phyloP scores from a whole-genome alignment of 176 grass and related monocot species.

The Chloris gayana region DNA sequence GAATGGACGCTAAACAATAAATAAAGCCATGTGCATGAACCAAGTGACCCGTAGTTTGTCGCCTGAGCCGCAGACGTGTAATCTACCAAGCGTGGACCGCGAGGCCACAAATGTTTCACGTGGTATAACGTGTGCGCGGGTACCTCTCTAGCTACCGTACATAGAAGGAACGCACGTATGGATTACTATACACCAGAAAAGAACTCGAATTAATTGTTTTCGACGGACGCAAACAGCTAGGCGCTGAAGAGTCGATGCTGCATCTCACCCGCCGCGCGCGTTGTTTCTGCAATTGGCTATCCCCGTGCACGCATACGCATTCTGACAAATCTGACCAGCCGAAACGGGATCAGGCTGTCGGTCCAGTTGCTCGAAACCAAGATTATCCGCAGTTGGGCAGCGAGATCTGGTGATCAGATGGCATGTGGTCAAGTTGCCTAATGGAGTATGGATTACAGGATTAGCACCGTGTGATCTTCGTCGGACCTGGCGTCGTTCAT shows the following conservation, averaged over 20 bases:
- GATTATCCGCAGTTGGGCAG: neutral
- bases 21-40: neutral
- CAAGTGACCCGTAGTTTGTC: neutral
- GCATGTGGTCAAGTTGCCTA: neutral
- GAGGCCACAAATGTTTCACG: constrained; percentile 9
- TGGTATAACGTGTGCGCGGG: neutral
- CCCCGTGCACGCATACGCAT: too few species aligned
- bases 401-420: neutral
- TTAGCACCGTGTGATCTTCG: too few species aligned
- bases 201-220: neutral
- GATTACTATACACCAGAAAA: too few species aligned
- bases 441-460: neutral
- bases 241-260: neutral
- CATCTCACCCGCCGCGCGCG: too few species aligned
- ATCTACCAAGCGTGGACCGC: neutral
- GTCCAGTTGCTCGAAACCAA: neutral
- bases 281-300: too few species aligned
- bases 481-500: neutral
- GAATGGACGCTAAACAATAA: too few species aligned
- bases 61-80: neutral
- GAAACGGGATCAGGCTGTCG: neutral
- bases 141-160: neutral
- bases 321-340: too few species aligned
- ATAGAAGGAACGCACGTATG: neutral
- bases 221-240: neutral